These are phyloP conservation scores for Diatrype stigma DNA, from an alignment of 2,329 filamentous ascomycete genomes.

Conservation along the genomic window DNA sequence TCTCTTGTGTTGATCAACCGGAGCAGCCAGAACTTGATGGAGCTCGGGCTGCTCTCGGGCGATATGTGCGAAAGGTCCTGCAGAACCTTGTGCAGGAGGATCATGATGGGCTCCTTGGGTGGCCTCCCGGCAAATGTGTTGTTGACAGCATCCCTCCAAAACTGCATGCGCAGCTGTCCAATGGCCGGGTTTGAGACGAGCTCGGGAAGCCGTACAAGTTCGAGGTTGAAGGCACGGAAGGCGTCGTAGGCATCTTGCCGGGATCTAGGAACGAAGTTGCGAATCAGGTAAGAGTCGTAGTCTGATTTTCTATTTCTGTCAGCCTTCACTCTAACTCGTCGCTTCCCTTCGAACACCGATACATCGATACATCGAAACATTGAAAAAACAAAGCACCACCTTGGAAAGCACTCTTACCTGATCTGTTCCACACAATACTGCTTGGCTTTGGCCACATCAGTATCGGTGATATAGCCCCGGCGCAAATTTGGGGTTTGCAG, in stretches of 20 bases:
- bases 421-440: conserved; percentile 52
- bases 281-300: conserved; percentile 80
- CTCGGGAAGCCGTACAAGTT: conserved; percentile 85
- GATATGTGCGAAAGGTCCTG: conserved; percentile 48
- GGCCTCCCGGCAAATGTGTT: conserved; percentile 73
- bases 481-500: conserved; percentile 8
- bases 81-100: conserved; percentile 73
- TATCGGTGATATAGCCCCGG: conserved; percentile 44
- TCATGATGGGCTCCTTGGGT: conserved; percentile 85
- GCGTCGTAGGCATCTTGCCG: conserved; percentile 82
- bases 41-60: conserved; percentile 38
- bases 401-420: conserved; percentile 35
- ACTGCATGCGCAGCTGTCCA: conserved; percentile 84
- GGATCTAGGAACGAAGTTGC: conserved; percentile 74
- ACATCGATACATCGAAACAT: too few species aligned
- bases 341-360: too few species aligned
- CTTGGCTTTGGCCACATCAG: conserved; percentile 49
- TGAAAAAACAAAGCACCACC: not conserved
- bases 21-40: conserved; percentile 68
- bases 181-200: conserved; percentile 84
- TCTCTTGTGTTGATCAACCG: conserved; percentile 79
- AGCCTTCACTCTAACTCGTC: conserved; percentile 6
- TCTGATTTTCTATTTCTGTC: conserved; percentile 67
- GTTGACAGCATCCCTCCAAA: conserved; percentile 84
- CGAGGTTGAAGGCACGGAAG: conserved; percentile 87